These are phyloP conservation scores for Alternaria sp. DNA, from an alignment of 2,329 filamentous ascomycete species.

Conservation along the genomic window DNA sequence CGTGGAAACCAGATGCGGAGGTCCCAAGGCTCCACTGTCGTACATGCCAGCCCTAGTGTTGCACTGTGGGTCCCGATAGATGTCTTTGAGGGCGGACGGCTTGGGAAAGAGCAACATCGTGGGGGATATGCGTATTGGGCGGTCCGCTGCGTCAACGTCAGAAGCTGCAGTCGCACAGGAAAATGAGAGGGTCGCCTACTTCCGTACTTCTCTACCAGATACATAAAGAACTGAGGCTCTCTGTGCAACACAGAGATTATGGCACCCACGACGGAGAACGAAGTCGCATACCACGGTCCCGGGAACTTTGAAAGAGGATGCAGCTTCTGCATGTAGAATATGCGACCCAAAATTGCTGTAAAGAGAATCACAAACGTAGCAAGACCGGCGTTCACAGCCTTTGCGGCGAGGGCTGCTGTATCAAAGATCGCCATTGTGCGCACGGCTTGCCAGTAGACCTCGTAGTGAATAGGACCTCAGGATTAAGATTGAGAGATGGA, in stretches of 20 bases:
- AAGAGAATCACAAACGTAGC: slow-evolving; percentile 5
- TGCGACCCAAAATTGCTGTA: slow-evolving; percentile 17
- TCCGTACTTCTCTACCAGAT: slow-evolving; percentile 38
- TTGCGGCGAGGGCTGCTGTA: background rate
- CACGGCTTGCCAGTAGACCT: background rate
- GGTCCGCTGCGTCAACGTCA: slow-evolving; percentile 25
- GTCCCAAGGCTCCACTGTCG: slow-evolving; percentile 45
- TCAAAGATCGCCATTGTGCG: background rate
- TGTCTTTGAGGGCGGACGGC: slow-evolving; percentile 46
- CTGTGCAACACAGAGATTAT: slow-evolving; percentile 33
- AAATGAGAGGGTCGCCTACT: slow-evolving; percentile 21
- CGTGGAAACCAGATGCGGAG: slow-evolving; percentile 44
- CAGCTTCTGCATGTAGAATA: slow-evolving; percentile 49
- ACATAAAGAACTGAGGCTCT: slow-evolving; percentile 40
- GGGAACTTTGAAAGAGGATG: slow-evolving; percentile 52
- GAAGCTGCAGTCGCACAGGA: background rate
- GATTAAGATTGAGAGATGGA: background rate
- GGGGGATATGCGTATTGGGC: slow-evolving; percentile 49
- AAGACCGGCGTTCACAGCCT: slow-evolving; percentile 4
- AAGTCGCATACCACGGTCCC: slow-evolving; percentile 50
- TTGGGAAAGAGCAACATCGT: slow-evolving; percentile 48
- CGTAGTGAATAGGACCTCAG: background rate
- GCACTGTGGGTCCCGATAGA: slow-evolving; percentile 49
- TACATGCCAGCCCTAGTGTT: slow-evolving; percentile 48
- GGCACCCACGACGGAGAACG: slow-evolving; percentile 40